Percentiles rank a stretch among this genome's conserved stretches.
Evolutionary conservation across 805 yeast species (phyloP).

Genomic region (Komagataella pastoris): DNA sequence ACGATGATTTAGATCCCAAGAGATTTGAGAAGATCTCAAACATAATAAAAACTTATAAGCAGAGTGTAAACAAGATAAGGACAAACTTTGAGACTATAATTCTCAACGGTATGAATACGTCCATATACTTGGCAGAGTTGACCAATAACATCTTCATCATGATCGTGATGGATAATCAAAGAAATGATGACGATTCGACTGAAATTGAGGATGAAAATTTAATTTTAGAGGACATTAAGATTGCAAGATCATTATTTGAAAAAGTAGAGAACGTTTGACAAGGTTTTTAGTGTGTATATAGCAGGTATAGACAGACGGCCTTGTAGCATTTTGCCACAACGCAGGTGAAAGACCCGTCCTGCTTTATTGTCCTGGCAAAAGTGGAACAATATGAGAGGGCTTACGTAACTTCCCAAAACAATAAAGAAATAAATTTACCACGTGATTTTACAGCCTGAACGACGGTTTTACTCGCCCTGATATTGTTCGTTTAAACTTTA

Average conservation of each 20-base stretch:
- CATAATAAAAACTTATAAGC: constrained; percentile 88
- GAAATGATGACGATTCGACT: constrained; percentile 7
- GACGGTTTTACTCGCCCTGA: neutral
- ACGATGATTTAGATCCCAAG: constrained; percentile 57
- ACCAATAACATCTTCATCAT: constrained; percentile 23
- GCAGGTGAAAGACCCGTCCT: neutral
- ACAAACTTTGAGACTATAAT: constrained; percentile 71
- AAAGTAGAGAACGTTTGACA: constrained; percentile 9
- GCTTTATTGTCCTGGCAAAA: no score
- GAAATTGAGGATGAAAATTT: constrained; percentile 18
- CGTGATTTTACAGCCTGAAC: neutral
- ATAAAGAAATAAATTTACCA: neutral
- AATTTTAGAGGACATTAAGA: constrained; percentile 19
- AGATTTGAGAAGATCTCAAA: constrained; percentile 89
- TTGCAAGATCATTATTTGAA: constrained; percentile 19
- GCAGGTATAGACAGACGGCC: neutral
- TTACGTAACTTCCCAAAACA: neutral
- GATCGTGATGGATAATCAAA: constrained; percentile 19
- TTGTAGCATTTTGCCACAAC: neutral
- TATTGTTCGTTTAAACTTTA: neutral
- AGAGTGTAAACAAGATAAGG: constrained; percentile 77
- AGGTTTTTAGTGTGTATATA: neutral
- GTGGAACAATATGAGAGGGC: neutral
- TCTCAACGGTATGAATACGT: constrained; percentile 36
- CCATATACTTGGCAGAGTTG: constrained; percentile 20